Conservation (phyloP, 2,329 filamentous ascomycete genomes). For the Hyphodiscus sp. region DNA sequence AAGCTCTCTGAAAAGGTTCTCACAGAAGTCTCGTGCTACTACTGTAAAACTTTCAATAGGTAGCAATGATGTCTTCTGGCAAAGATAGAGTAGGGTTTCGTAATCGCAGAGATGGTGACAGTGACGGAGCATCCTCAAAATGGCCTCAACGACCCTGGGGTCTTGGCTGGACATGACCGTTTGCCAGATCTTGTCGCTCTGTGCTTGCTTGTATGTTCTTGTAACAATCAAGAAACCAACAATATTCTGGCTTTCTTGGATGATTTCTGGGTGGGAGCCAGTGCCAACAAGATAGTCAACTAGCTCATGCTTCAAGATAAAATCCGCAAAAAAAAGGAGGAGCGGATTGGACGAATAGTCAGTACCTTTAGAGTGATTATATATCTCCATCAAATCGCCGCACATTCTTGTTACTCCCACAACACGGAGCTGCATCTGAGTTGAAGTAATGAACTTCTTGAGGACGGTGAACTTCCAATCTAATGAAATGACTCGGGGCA, state of each 20-base stretch:
- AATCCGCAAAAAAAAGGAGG: constrained; percentile 61
- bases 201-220: constrained; percentile 59
- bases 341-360: constrained; percentile 41
- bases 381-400: constrained; percentile 59
- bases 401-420: constrained; percentile 72
- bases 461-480: constrained; percentile 66
- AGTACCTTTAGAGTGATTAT: constrained; percentile 43
- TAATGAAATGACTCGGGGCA: constrained; percentile 45
- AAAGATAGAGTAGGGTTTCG: constrained; percentile 55
- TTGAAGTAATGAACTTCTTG: constrained; percentile 69
- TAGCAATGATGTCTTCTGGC: constrained; percentile 60
- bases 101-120: constrained; percentile 44
- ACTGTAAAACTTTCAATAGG: constrained; percentile 57
- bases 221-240: constrained; percentile 82
- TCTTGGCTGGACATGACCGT: constrained; percentile 78
- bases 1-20: constrained; percentile 46
- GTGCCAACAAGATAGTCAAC: constrained; percentile 84
- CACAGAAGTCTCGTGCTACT: constrained; percentile 56
- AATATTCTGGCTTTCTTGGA: constrained; percentile 73
- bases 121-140: constrained; percentile 56
- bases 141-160: constrained; percentile 73
- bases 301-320: constrained; percentile 63
- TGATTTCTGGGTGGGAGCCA: constrained; percentile 87
- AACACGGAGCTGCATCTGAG: constrained; percentile 86
- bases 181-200: constrained; percentile 79